Percentiles rank a stretch among this genome's conserved stretches.
phyloP scores from a whole-genome alignment of 257 asterid species.

The Solanum sejunctum region DNA sequence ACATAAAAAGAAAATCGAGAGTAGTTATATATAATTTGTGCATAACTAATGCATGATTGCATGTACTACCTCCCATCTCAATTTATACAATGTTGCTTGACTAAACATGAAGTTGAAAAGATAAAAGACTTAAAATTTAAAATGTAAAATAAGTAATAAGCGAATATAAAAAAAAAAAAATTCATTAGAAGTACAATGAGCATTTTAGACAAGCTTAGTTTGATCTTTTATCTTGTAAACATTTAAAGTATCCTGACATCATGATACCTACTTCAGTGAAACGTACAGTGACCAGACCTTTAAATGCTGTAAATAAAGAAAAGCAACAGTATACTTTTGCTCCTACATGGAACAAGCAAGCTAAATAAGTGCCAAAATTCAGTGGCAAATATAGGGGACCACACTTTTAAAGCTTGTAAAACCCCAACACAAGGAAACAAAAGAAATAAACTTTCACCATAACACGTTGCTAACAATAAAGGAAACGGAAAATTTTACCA shows the following conservation, averaged over 20 bases:
- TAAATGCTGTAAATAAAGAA: background rate
- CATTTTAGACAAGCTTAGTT: background rate
- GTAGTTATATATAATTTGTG: too few species aligned
- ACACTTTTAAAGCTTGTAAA: background rate
- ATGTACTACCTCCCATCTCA: too few species aligned
- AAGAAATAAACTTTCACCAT: background rate
- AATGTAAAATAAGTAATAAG: too few species aligned
- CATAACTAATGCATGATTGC: too few species aligned
- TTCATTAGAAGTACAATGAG: too few species aligned
- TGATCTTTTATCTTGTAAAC: background rate
- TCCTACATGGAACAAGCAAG: background rate
- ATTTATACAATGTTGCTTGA: too few species aligned
- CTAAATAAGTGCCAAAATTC: background rate
- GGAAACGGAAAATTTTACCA: background rate
- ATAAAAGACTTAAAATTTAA: too few species aligned
- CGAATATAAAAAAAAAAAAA: too few species aligned
- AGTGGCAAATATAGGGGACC: background rate
- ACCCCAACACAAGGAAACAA: background rate
- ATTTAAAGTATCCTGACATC: background rate
- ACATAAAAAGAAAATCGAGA: too few species aligned
- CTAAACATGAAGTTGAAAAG: too few species aligned
- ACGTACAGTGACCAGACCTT: background rate
- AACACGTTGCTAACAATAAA: background rate
- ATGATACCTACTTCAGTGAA: background rate
- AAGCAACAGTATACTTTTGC: background rate